These are phyloP conservation scores for Ascodesmis nigricans DNA, from an alignment of 495 filamentous ascomycete species.

Conservation along the genomic window DNA sequence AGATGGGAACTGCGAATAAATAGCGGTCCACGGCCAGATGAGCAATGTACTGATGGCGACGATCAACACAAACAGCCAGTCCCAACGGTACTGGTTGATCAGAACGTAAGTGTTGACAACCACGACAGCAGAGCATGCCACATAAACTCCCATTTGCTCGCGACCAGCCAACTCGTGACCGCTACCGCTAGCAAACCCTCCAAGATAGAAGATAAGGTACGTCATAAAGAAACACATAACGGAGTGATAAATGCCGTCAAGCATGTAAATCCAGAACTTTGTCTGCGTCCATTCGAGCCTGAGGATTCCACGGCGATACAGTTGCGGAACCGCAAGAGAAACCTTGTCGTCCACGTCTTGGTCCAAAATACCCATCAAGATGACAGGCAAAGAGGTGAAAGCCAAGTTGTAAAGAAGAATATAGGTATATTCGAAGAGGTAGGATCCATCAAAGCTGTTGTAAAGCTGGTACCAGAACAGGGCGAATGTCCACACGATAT, in stretches of 20 bases:
- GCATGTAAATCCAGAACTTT: constrained; percentile 97
- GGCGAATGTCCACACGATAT: constrained; percentile 91
- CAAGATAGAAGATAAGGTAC: constrained; percentile 50
- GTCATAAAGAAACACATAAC: constrained; percentile 82
- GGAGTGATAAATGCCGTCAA: constrained; percentile 86
- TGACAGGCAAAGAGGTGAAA: constrained; percentile 88
- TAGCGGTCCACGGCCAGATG: constrained; percentile 90
- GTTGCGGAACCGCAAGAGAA: constrained; percentile 78
- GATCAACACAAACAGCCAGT: constrained; percentile 77
- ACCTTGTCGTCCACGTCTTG: constrained; percentile 92
- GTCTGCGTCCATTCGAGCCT: constrained; percentile 88
- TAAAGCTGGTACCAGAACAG: constrained; percentile 97
- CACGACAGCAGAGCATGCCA: constrained; percentile 56
- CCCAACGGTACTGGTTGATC: constrained; percentile 92
- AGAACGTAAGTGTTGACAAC: constrained; percentile 85
- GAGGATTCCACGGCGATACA: constrained; percentile 91
- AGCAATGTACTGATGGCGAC: constrained; percentile 60
- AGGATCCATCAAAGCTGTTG: constrained; percentile 85
- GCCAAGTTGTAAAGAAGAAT: constrained; percentile 89
- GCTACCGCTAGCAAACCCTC: constrained; percentile 40
- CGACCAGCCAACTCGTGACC: constrained; percentile 55
- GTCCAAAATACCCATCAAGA: constrained; percentile 91
- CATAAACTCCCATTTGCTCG: constrained; percentile 59
- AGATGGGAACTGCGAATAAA: constrained; percentile 52
- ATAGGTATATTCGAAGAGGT: constrained; percentile 95